A percentile compares a stretch with the other conserved stretches of the same genome.
Evolutionary conservation across 2,329 filamentous ascomycete species (phyloP).

Genomic region (Microascus cirrosus): DNA sequence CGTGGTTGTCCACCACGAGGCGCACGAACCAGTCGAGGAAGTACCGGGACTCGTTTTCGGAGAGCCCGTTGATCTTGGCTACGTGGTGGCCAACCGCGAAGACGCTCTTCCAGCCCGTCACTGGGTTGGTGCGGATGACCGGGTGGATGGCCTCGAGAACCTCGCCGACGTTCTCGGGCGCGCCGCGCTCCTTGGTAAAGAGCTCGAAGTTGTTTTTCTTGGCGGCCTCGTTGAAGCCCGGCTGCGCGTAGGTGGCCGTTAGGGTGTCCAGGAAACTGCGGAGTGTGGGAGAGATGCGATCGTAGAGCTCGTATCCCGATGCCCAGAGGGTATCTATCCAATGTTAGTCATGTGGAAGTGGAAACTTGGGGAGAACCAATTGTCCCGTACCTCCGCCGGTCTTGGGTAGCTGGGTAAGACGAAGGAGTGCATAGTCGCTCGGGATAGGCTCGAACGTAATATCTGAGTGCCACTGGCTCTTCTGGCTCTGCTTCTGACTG

Average conservation of each 20-base stretch:
- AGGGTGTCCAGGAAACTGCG: conserved; percentile 47
- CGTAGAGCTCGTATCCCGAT: conserved; percentile 55
- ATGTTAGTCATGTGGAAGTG: too few species aligned
- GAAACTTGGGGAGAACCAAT: background rate
- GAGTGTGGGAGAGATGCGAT: conserved; percentile 45
- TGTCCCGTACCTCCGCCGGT: conserved; percentile 35
- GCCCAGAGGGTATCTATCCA: conserved; percentile 51
- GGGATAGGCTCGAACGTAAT: conserved; percentile 56
- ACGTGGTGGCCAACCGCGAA: conserved; percentile 41
- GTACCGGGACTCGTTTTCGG: conserved; percentile 30
- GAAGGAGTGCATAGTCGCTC: conserved; percentile 49
- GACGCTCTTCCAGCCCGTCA: conserved; percentile 45
- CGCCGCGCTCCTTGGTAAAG: conserved; percentile 31
- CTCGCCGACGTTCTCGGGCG: conserved; percentile 37
- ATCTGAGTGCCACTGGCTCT: conserved; percentile 47
- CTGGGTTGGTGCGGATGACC: conserved; percentile 44
- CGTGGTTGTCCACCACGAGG: conserved; percentile 42
- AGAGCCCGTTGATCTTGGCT: conserved; percentile 37
- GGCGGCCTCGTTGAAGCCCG: conserved; percentile 36
- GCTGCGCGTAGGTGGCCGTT: conserved; percentile 42
- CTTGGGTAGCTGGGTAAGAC: conserved; percentile 39
- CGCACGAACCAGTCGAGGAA: conserved; percentile 40
- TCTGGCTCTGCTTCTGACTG: conserved; percentile 31
- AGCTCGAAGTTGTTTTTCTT: conserved; percentile 29
- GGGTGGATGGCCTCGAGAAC: conserved; percentile 39